Evolutionary conservation across 805 yeast species (phyloP).

Genomic region (Kodamaea kakaduensis): DNA sequence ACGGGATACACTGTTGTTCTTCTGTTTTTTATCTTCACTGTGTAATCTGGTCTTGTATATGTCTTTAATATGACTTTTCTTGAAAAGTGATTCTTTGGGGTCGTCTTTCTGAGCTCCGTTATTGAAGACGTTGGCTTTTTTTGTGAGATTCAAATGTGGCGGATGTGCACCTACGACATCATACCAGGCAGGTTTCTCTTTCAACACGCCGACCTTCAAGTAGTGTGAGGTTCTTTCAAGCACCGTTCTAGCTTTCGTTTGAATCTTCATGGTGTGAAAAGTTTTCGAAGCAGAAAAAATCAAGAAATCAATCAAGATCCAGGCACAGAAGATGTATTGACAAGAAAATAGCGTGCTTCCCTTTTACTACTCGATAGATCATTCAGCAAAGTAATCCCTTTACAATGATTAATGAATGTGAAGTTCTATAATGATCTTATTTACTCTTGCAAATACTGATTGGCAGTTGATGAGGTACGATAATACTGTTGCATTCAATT

Average conservation of each 20-base stretch:
- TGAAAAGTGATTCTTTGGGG: slow-evolving; percentile 22
- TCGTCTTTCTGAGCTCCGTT: slow-evolving; percentile 24
- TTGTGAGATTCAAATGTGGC: slow-evolving; percentile 62
- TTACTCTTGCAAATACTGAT: too few species aligned
- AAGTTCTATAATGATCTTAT: too few species aligned
- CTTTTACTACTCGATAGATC: too few species aligned
- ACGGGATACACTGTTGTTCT: slow-evolving; percentile 39
- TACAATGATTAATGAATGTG: too few species aligned
- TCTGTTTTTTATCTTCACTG: slow-evolving; percentile 31
- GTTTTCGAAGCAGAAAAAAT: slow-evolving; percentile 2
- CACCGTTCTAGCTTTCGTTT: slow-evolving; percentile 64
- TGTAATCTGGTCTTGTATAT: slow-evolving; percentile 47
- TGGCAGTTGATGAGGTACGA: too few species aligned
- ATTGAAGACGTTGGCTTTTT: slow-evolving; percentile 35
- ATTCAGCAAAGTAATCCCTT: too few species aligned
- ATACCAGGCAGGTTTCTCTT: slow-evolving; percentile 82
- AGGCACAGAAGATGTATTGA: too few species aligned
- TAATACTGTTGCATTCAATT: too few species aligned
- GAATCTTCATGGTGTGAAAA: slow-evolving; percentile 52
- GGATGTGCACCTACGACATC: slow-evolving; percentile 80
- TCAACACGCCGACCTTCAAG: slow-evolving; percentile 64
- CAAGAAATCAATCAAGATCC: neutral
- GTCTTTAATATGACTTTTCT: slow-evolving; percentile 16
- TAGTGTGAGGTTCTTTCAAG: slow-evolving; percentile 78
- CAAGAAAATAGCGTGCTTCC: too few species aligned